Base-by-base conservation (phyloP, 148 eudicot species). In the Pharnaceum exiguum region DNA sequence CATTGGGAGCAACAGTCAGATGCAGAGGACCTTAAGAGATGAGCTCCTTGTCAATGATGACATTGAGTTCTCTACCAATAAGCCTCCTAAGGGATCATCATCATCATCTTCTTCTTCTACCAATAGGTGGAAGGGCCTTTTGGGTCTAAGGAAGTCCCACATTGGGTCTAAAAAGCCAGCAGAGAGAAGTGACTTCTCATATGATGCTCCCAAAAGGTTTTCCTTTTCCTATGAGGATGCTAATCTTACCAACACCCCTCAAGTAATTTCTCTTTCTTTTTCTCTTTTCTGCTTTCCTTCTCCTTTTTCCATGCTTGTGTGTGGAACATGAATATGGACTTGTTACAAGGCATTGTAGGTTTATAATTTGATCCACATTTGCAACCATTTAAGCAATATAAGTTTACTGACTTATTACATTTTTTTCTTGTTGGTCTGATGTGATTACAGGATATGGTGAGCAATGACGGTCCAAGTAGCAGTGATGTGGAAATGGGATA, bases 131-230 rank as follows among this genome's bases (percentile, higher is more conserved):
- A 87, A 81, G 67, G 95, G 86, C 16, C 63, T 90, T 67, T 51
- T 84, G 69, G 95, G 97, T 19, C 79, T 90, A 16, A 78, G 77
- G 49, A 90, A 90, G 57, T 69, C 83, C 25, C 86, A 90, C 66
- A 79, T 75, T 74, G 86, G 84, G 15, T 82, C 91, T 18, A 90
- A 72, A 59, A 90, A 82, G 42, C 17, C 73, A 43, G 63, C 35
- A 2, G 69, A 77, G 39, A 76, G 67, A 42, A 57, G 33, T 42
- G 81, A 73, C 26, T 55, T 58, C 43, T 66, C 68, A 29, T 63
- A 39, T 57, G 67, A 69, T 69, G 51, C 59, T 69, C 42, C 46
- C 55, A 71, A 40, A 59, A 59, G 48, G 50, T 64, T 77, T 44
- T 26, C 73, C 59, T 70, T 69, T 59, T 44, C 72, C 10, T 57